A percentile compares a stretch with the other conserved stretches of the same genome.
These are phyloP conservation scores for Penicillium cosmopolitanum DNA, from an alignment of 495 filamentous ascomycete species.

Conservation along the genomic window DNA sequence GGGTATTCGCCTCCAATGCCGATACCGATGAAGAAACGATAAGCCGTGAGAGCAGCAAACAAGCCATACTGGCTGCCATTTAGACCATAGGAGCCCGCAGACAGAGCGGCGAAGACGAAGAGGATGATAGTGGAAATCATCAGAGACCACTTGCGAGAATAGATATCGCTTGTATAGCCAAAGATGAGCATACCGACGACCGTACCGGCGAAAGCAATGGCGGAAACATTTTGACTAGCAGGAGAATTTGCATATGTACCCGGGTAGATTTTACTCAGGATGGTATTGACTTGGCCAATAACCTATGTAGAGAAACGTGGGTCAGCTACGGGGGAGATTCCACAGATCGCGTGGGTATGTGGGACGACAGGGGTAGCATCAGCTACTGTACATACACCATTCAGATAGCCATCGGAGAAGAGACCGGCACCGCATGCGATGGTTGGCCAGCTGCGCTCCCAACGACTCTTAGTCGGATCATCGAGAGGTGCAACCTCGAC, in stretches of 20 bases:
- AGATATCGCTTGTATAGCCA: constrained; percentile 81
- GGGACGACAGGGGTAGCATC: background rate
- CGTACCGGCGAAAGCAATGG: constrained; percentile 87
- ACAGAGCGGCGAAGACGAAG: constrained; percentile 80
- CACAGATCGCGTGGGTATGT: constrained; percentile 7
- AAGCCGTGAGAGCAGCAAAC: constrained; percentile 82
- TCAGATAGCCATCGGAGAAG: constrained; percentile 90
- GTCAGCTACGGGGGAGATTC: constrained; percentile 12
- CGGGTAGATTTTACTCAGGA: constrained; percentile 65
- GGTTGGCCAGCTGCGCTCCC: constrained; percentile 66
- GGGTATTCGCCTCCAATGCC: constrained; percentile 81
- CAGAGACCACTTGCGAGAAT: constrained; percentile 80
- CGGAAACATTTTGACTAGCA: constrained; percentile 69
- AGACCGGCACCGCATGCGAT: constrained; percentile 88
- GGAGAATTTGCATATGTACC: constrained; percentile 64
- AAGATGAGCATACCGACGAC: constrained; percentile 84
- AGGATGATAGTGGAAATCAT: constrained; percentile 80
- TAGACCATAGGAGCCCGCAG: constrained; percentile 72
- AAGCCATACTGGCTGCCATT: constrained; percentile 65
- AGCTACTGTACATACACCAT: constrained; percentile 63
- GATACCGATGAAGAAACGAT: constrained; percentile 77
- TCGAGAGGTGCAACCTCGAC: constrained; percentile 41
- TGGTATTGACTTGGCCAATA: constrained; percentile 80
- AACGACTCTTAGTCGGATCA: constrained; percentile 48
- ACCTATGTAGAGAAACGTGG: constrained; percentile 55